phyloP scores from a whole-genome alignment of 2,329 filamentous ascomycete species.

The Aspergillus felis region DNA sequence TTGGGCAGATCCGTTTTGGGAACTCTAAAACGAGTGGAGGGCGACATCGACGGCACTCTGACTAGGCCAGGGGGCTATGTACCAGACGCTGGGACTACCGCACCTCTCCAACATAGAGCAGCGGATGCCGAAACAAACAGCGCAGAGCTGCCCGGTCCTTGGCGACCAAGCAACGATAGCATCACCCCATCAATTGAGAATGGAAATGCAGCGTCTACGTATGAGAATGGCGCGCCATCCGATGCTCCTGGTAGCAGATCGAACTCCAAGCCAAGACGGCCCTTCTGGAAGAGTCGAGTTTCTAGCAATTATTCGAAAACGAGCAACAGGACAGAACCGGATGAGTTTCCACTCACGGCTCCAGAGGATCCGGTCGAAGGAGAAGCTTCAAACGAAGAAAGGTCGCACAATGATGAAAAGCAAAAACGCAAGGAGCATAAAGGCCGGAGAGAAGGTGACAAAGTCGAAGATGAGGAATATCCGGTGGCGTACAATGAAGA shows the following conservation, averaged over 20 bases:
- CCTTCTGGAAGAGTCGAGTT: conserved; percentile 30
- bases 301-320: conserved; percentile 29
- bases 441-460: conserved; percentile 22
- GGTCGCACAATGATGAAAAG: conserved; percentile 1
- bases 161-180: background rate
- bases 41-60: conserved; percentile 33
- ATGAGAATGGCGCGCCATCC: background rate
- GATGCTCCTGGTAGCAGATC: conserved; percentile 1
- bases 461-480: conserved; percentile 48
- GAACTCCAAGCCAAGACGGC: conserved; percentile 20
- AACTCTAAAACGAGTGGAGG: conserved; percentile 39
- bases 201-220: background rate
- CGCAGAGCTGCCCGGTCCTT: background rate
- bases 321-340: conserved; percentile 21
- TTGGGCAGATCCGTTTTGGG: conserved; percentile 45
- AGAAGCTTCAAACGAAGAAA: background rate
- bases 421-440: conserved; percentile 7
- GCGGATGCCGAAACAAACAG: background rate
- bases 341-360: conserved; percentile 37
- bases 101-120: conserved; percentile 5
- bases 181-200: background rate
- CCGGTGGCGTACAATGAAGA: conserved; percentile 60
- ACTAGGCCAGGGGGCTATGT: conserved; percentile 33
- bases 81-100: conserved; percentile 7
- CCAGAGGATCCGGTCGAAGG: conserved; percentile 23